These are phyloP conservation scores for Blumeria hordei DNA, from an alignment of 2,329 filamentous ascomycete genomes.

Conservation along the genomic window DNA sequence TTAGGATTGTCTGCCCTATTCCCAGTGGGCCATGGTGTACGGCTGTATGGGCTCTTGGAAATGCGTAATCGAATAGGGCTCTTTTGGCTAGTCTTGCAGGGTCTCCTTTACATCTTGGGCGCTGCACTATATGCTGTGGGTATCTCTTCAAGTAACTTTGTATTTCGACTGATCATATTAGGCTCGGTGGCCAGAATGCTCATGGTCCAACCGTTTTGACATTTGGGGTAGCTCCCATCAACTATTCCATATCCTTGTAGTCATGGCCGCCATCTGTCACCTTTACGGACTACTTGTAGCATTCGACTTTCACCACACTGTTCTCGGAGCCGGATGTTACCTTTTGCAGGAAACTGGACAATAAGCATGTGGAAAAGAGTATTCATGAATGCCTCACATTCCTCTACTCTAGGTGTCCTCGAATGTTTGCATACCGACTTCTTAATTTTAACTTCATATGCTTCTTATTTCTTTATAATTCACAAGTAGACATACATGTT, in stretches of 20 bases:
- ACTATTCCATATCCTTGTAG: slow-evolving; percentile 78
- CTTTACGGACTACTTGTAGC: slow-evolving; percentile 59
- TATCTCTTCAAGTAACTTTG: slow-evolving; percentile 4
- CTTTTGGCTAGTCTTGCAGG: slow-evolving; percentile 57
- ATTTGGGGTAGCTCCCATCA: slow-evolving; percentile 88
- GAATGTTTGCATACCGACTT: no score
- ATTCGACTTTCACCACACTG: slow-evolving; percentile 56
- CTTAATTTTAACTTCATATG: no score
- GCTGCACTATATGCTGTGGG: slow-evolving; percentile 66
- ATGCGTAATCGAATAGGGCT: slow-evolving; percentile 56
- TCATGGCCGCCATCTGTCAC: slow-evolving; percentile 62
- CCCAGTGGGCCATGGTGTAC: slow-evolving; percentile 56
- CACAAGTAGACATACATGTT: no score
- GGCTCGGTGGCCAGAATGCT: slow-evolving; percentile 63
- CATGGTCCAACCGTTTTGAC: slow-evolving; percentile 57
- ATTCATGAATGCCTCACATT: no score
- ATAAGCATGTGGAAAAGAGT: no score
- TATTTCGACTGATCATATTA: slow-evolving; percentile 15
- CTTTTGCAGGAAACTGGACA: no score
- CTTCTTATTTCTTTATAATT: no score
- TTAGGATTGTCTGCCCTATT: slow-evolving; percentile 68
- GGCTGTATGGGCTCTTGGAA: slow-evolving; percentile 37
- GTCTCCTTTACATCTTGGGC: slow-evolving; percentile 62
- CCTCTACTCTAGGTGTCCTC: no score
- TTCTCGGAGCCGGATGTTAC: background rate